These are phyloP conservation scores for Domatiomyces catenatus DNA, from an alignment of 2,329 filamentous ascomycete species.

Conservation along the genomic window DNA sequence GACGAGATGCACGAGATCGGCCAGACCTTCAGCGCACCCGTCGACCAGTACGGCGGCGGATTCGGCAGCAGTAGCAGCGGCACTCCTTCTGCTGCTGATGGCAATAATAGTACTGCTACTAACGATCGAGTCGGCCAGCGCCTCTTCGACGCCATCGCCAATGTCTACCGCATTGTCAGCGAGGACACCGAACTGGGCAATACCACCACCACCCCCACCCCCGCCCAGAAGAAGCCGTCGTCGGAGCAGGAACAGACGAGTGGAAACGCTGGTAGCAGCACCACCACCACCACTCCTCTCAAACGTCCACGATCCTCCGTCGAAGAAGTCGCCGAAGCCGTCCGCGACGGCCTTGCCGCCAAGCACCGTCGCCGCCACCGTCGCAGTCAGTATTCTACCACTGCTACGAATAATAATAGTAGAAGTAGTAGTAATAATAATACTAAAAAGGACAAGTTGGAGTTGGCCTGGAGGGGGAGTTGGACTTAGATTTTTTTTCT, in stretches of 20 bases:
- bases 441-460: slow-evolving; percentile 6
- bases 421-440: slow-evolving; percentile 8
- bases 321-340: slow-evolving; percentile 29
- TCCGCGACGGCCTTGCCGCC: slow-evolving; percentile 22
- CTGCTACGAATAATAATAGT: slow-evolving; percentile 6
- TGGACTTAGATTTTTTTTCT: slow-evolving; percentile 8
- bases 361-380: slow-evolving; percentile 12
- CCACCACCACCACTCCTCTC: not conserved
- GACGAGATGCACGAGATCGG: slow-evolving; percentile 64
- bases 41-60: slow-evolving; percentile 38
- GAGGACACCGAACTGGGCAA: slow-evolving; percentile 34
- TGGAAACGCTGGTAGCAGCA: slow-evolving; percentile 20
- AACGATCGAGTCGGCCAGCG: not conserved
- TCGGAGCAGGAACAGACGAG: slow-evolving; percentile 25
- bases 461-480: slow-evolving; percentile 10
- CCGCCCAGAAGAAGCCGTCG: too few relatives aligned
- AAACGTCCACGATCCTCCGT: not conserved
- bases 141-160: slow-evolving; percentile 24
- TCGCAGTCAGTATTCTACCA: too few relatives aligned
- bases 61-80: slow-evolving; percentile 17
- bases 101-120: not conserved
- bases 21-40: slow-evolving; percentile 47
- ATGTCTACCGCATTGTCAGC: slow-evolving; percentile 37
- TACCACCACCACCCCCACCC: too few relatives aligned
- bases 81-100: not conserved